These are phyloP conservation scores for Wickerhamomyces alni DNA, from an alignment of 805 yeast species.

Conservation along the genomic window DNA sequence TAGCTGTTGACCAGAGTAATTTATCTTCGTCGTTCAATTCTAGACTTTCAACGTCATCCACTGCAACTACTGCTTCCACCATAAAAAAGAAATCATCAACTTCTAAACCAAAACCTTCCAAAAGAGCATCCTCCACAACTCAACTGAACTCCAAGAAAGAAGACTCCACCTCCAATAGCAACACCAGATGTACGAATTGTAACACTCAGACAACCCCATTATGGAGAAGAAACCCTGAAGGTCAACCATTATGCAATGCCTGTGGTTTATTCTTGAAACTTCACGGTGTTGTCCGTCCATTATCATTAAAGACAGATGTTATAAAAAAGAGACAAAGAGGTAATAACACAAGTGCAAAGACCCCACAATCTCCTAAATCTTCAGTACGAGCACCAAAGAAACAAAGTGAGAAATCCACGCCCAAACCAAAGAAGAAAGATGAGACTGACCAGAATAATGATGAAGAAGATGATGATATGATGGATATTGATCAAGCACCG, in stretches of 20 bases:
- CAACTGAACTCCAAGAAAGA: constrained; percentile 8
- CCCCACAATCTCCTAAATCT: constrained; percentile 15
- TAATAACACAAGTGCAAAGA: constrained; percentile 12
- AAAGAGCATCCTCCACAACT: constrained; percentile 17
- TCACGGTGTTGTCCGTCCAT: constrained; percentile 93
- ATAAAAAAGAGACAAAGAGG: constrained; percentile 85
- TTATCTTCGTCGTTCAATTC: constrained; percentile 17
- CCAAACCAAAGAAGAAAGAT: not conserved
- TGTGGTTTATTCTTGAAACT: constrained; percentile 89
- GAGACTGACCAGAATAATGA: not conserved
- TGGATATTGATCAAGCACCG: constrained; percentile 2
- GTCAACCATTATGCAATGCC: constrained; percentile 91
- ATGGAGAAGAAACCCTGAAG: constrained; percentile 92
- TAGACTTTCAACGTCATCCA: constrained; percentile 8
- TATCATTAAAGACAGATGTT: constrained; percentile 86
- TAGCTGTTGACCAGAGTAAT: constrained; percentile 5
- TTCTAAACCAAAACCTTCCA: constrained; percentile 16
- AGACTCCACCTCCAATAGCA: constrained; percentile 13
- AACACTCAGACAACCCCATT: constrained; percentile 88
- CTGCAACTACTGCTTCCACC: constrained; percentile 10
- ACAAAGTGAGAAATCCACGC: not conserved
- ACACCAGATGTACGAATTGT: constrained; percentile 70
- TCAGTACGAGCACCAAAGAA: not conserved
- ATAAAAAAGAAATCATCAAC: constrained; percentile 19
- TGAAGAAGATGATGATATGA: not conserved